A percentile compares a stretch with the other conserved stretches of the same genome.
Conservation (phyloP, 75 land plant species). For the Pseudotsuga menziesii region DNA sequence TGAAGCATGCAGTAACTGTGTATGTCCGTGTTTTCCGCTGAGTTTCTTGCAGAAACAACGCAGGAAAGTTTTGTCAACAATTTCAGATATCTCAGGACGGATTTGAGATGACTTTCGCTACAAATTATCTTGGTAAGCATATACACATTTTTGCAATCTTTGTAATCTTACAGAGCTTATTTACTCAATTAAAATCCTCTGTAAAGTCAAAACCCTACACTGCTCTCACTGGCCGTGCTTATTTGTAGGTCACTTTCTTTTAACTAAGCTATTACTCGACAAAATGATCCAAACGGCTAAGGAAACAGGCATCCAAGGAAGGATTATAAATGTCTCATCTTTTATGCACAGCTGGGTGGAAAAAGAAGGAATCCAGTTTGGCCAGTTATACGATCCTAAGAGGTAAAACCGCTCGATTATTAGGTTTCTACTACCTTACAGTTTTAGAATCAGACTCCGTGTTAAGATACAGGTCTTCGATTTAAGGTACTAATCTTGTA, state of each 20-base stretch:
- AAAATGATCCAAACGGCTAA: conserved; percentile 63
- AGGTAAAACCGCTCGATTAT: conserved; percentile 11
- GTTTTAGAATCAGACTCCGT: no score
- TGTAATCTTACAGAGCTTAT: background rate
- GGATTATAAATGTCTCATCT: conserved; percentile 77
- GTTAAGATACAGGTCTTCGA: no score
- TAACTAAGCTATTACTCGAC: conserved; percentile 52
- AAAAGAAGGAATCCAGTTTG: conserved; percentile 28
- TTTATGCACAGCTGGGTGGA: conserved; percentile 60
- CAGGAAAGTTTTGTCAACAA: conserved; percentile 48
- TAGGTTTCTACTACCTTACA: no score
- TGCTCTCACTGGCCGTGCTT: background rate
- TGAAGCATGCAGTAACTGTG: background rate
- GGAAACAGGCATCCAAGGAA: conserved; percentile 53
- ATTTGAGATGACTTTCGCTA: conserved; percentile 79
- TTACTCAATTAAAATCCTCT: background rate
- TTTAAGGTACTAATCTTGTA: background rate
- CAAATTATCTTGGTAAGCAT: conserved; percentile 60
- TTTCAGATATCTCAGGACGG: conserved; percentile 62
- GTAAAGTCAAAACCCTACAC: background rate
- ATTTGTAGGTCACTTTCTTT: conserved; percentile 62
- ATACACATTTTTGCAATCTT: background rate
- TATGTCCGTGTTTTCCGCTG: background rate
- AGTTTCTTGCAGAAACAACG: conserved; percentile 61
- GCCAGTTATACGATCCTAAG: conserved; percentile 34